Evolutionary conservation across 1,284 basidiomycete species (phyloP).

Genomic region (Phenoliferia sp.): DNA sequence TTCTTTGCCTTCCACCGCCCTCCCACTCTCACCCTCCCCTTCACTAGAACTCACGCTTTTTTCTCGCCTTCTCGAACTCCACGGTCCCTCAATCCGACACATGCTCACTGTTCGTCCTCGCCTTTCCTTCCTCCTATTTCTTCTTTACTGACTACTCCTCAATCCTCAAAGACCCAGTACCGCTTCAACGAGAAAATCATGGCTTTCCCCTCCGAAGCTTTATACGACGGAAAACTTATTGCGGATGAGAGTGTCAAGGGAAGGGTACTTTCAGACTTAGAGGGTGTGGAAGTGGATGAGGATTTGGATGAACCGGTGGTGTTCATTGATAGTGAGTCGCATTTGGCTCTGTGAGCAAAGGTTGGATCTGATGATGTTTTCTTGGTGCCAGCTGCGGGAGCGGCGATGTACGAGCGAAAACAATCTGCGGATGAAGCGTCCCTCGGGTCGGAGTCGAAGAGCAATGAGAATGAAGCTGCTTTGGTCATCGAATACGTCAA

Average conservation of each 20-base stretch:
- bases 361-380: background rate
- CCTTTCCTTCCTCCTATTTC: background rate
- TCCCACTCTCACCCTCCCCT: conserved; percentile 51
- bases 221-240: conserved; percentile 70
- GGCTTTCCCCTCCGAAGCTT: conserved; percentile 72
- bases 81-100: conserved; percentile 74
- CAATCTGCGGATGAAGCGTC: conserved; percentile 44
- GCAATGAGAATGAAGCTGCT: conserved; percentile 87
- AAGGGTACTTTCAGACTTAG: conserved; percentile 66
- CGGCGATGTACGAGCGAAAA: conserved; percentile 78
- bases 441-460: conserved; percentile 73
- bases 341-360: background rate
- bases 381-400: conserved; percentile 57
- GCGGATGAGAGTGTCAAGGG: conserved; percentile 66
- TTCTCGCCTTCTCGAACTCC: conserved; percentile 80
- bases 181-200: conserved; percentile 48
- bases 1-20: background rate
- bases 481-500: conserved; percentile 56
- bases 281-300: conserved; percentile 60
- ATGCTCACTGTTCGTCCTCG: conserved; percentile 64
- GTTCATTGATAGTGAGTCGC: conserved; percentile 70
- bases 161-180: conserved; percentile 49
- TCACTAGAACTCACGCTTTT: conserved; percentile 87
- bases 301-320: conserved; percentile 71
- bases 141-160: background rate